Evolutionary conservation across 192 early-diverging fungal genomes (phyloP).

Genomic region (Kappamyces sp.): DNA sequence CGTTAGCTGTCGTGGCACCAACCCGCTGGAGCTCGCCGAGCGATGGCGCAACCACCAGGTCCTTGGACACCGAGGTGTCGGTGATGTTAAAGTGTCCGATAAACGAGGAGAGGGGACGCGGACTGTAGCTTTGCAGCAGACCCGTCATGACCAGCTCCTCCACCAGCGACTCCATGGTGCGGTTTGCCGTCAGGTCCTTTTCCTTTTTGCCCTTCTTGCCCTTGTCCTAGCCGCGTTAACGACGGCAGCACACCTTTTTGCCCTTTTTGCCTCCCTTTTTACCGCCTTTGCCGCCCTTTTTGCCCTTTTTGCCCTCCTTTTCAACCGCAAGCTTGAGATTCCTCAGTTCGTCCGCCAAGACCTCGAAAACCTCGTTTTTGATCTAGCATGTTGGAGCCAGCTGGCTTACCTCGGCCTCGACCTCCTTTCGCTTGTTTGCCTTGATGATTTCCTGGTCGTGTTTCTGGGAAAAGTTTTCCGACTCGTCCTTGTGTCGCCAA

Average conservation of each 20-base stretch:
- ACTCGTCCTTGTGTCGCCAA: conserved; percentile 54
- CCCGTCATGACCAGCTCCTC: conserved; percentile 54
- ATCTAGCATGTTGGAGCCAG: conserved; percentile 28
- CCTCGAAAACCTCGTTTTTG: conserved; percentile 52
- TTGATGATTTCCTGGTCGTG: conserved; percentile 63
- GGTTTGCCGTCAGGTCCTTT: conserved; percentile 55
- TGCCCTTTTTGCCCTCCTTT: conserved; percentile 46
- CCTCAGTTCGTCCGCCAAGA: conserved; percentile 54
- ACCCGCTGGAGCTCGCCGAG: conserved; percentile 47
- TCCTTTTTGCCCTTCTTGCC: conserved; percentile 60
- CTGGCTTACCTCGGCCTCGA: conserved; percentile 45
- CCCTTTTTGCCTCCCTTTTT: conserved; percentile 43
- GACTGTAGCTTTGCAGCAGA: conserved; percentile 38
- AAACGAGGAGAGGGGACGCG: conserved; percentile 27
- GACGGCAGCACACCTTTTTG: conserved; percentile 29
- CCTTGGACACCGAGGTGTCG: conserved; percentile 30
- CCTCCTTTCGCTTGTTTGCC: conserved; percentile 49
- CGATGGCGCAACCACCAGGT: conserved; percentile 37
- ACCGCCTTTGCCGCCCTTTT: conserved; percentile 44
- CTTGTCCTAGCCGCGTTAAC: conserved; percentile 15
- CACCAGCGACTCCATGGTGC: conserved; percentile 54
- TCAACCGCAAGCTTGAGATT: conserved; percentile 57
- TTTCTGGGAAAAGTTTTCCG: conserved; percentile 57
- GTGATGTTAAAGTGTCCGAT: conserved; percentile 44
- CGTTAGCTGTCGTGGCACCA: not conserved